phyloP scores from a whole-genome alignment of 2,329 filamentous ascomycete genomes.

The Hortaea sp. region DNA sequence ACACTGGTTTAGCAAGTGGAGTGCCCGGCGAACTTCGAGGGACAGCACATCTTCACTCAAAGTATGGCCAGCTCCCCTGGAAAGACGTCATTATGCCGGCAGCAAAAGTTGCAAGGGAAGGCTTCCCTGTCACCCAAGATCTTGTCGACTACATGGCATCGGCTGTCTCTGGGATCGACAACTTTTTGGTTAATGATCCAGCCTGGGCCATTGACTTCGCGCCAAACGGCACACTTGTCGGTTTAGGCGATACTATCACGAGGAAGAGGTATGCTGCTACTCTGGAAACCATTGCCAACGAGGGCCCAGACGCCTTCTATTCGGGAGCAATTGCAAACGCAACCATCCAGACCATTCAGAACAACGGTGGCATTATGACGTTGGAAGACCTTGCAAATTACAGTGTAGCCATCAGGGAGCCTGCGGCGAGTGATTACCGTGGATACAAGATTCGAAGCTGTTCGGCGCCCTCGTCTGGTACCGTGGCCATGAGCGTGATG shows the following conservation, averaged over 20 bases:
- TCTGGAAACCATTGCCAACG: constrained; percentile 62
- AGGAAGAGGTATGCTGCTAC: constrained; percentile 72
- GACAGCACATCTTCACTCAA: constrained; percentile 64
- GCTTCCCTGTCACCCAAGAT: constrained; percentile 65
- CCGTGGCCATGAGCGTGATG: constrained; percentile 62
- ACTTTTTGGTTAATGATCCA: constrained; percentile 66
- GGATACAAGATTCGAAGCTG: constrained; percentile 61
- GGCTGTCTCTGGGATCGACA: constrained; percentile 37
- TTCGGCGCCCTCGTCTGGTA: constrained; percentile 68
- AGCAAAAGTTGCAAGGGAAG: constrained; percentile 60
- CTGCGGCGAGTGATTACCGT: constrained; percentile 46
- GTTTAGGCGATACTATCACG: constrained; percentile 67
- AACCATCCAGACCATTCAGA: constrained; percentile 59
- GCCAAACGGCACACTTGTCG: constrained; percentile 63
- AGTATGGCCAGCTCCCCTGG: constrained; percentile 50
- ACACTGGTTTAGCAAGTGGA: constrained; percentile 36
- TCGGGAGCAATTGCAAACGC: constrained; percentile 48
- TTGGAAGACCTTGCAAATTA: constrained; percentile 69
- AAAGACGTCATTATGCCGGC: constrained; percentile 62
- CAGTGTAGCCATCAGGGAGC: constrained; percentile 51
- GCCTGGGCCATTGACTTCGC: constrained; percentile 85
- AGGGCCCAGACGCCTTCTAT: constrained; percentile 52
- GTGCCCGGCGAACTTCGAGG: constrained; percentile 70
- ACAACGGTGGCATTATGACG: constrained; percentile 74
- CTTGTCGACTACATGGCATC: constrained; percentile 61